Evolutionary conservation across 306 rosid species (phyloP), one percentile per base, ranked within the genome.

Genomic region (Prunus padus): DNA sequence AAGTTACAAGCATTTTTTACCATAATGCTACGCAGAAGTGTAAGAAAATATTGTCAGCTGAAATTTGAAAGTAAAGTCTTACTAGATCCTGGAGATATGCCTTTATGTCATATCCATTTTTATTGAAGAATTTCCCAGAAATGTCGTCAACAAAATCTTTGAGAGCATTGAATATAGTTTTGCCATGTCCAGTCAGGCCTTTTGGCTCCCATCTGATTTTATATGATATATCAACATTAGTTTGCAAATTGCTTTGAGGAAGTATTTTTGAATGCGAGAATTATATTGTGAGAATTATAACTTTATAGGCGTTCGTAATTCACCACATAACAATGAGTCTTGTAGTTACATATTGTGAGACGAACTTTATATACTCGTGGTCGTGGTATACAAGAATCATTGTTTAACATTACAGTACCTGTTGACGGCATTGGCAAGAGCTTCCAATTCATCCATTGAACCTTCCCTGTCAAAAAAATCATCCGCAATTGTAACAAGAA

Each of bases 391-490:
- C 44, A 16, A 62, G 16, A 30, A 62, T 30, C 12, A 30, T 7
- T 1, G n/a, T 1, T 70, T 16, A 57, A 37, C 42, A 37, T 37
- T 37, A 4, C 4, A 15, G 6, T 78, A 79, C 86, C 83, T 79
- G 44, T 31, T 26, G 68, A 89, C 20, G 15, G 91, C 91, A 45
- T 70, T 19, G 5, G 80, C 57, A 72, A 89, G 86, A 59, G 2
- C 11, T 73, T 82, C 73, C 30, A 87, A 67, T 47, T 89, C 82
- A 80, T 10, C 23, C 15, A 74, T 77, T 61, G 88, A 78, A 9
- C 84, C 90, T 37, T 76, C 40, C 59, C 15, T 47, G 64, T 89
- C 88, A 79, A 81, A 89, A 83, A 85, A 87, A 87, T 89, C 94
- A 68, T 89, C 90, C 8, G 85, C 83, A 46, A 86, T 81, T 6